These are phyloP conservation scores for Diplogelasinospora grovesii DNA, from an alignment of 495 filamentous ascomycete genomes.

Conservation along the genomic window DNA sequence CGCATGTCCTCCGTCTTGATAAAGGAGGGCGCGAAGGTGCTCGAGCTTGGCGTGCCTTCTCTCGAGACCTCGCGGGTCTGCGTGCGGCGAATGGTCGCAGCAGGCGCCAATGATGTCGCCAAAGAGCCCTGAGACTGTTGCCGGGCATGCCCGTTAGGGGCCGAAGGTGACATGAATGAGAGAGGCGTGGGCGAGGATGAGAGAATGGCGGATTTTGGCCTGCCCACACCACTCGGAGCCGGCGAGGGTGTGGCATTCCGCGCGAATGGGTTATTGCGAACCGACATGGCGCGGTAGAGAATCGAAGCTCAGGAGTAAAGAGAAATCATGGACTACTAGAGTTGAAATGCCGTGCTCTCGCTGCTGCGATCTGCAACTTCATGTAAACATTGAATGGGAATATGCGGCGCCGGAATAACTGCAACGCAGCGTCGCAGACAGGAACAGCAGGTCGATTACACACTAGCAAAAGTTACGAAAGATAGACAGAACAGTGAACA, in stretches of 20 bases:
- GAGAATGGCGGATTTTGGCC: constrained; percentile 70
- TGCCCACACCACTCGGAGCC: constrained; percentile 43
- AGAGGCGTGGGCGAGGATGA: constrained; percentile 46
- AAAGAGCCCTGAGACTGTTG: constrained; percentile 38
- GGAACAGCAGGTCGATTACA: background rate
- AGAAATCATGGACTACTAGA: constrained; percentile 16
- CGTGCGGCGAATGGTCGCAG: constrained; percentile 20
- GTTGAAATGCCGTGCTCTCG: constrained; percentile 7
- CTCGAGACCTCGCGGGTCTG: constrained; percentile 58
- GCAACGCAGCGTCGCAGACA: too few relatives aligned
- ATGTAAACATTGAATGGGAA: constrained; percentile 21
- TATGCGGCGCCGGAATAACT: too few relatives aligned
- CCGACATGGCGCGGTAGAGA: constrained; percentile 32
- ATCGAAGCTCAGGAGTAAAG: constrained; percentile 2
- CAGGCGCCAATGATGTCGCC: constrained; percentile 20
- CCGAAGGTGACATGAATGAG: constrained; percentile 23
- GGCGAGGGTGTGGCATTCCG: constrained; percentile 55
- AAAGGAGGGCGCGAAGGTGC: constrained; percentile 91
- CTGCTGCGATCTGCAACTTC: constrained; percentile 5
- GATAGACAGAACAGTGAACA: constrained; percentile 2
- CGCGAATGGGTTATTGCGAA: constrained; percentile 72
- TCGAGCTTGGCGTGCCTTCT: constrained; percentile 45
- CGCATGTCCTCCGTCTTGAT: constrained; percentile 78
- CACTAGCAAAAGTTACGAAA: constrained; percentile 1
- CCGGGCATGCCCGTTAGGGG: constrained; percentile 31